phyloP scores from a whole-genome alignment of 1,284 basidiomycete species.

The Pseudozyma tsukubaensis region DNA sequence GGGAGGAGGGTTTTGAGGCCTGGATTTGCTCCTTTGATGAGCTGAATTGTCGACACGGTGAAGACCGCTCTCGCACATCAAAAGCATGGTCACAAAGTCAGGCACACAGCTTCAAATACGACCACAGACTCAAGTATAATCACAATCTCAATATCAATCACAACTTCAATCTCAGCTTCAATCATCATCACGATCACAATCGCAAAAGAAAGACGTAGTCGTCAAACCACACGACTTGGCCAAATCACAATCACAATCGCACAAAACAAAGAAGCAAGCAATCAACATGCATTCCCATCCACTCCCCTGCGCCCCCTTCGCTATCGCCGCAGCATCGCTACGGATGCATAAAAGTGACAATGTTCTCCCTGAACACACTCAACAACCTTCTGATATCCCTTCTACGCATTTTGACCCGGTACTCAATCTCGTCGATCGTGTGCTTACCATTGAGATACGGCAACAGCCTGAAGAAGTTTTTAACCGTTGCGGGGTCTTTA shows the following conservation, averaged over 20 bases:
- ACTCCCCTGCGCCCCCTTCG: slow-evolving; percentile 10
- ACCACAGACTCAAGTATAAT: too few species aligned
- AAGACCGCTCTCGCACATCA: too few species aligned
- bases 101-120: too few species aligned
- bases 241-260: slow-evolving; percentile 7
- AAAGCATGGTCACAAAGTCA: too few species aligned
- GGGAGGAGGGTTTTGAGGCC: slow-evolving; percentile 77
- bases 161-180: not conserved
- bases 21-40: slow-evolving; percentile 27
- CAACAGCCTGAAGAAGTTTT: slow-evolving; percentile 53
- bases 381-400: slow-evolving; percentile 57
- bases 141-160: not conserved
- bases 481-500: slow-evolving; percentile 72
- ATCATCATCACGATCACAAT: too few species aligned
- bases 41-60: too few species aligned
- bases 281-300: not conserved
- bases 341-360: slow-evolving; percentile 64
- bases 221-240: too few species aligned
- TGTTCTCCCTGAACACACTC: slow-evolving; percentile 45
- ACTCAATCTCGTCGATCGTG: slow-evolving; percentile 65
- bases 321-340: not conserved
- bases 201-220: too few species aligned
- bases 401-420: slow-evolving; percentile 41
- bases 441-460: slow-evolving; percentile 67
- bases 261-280: not conserved